Evolutionary conservation across 345 rosid species (phyloP).

Genomic region (Rubroshorea leprosula): DNA sequence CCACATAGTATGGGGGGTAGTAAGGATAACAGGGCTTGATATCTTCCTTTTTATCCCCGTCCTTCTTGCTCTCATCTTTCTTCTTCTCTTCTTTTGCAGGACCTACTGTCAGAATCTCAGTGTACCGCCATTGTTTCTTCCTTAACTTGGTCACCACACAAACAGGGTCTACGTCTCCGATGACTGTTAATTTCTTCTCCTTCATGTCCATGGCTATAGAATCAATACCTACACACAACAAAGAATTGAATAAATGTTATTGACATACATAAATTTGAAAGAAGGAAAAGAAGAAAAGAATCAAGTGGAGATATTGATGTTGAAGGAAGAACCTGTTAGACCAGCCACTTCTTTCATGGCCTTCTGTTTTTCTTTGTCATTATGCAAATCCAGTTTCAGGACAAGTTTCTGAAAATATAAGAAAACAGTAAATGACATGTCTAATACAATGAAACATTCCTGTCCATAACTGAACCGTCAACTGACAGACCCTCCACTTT

Average conservation of each 20-base stretch:
- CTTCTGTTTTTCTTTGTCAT: conserved; percentile 43
- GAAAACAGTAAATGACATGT: background rate
- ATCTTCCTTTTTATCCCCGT: conserved; percentile 21
- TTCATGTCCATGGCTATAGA: conserved; percentile 52
- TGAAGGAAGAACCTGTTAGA: conserved; percentile 33
- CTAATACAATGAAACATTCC: background rate
- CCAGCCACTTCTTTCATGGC: conserved; percentile 47
- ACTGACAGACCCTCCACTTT: background rate
- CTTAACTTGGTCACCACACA: conserved; percentile 34
- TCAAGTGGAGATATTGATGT: background rate
- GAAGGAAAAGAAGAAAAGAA: too few species aligned
- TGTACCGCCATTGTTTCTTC: conserved; percentile 25
- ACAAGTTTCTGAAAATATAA: conserved; percentile 52
- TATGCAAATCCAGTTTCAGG: conserved; percentile 43
- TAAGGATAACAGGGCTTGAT: conserved; percentile 22
- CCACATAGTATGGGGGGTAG: conserved; percentile 19
- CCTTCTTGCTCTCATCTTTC: conserved; percentile 15
- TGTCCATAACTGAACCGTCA: background rate
- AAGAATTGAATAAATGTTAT: background rate
- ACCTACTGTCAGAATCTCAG: conserved; percentile 43
- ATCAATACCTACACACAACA: conserved; percentile 33
- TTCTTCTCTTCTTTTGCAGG: conserved; percentile 46
- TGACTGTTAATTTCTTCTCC: conserved; percentile 49
- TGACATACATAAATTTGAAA: too few species aligned
- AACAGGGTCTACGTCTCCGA: conserved; percentile 45